Conservation (phyloP, 306 rosid genomes). For the Cucurbita argyrosperma region DNA sequence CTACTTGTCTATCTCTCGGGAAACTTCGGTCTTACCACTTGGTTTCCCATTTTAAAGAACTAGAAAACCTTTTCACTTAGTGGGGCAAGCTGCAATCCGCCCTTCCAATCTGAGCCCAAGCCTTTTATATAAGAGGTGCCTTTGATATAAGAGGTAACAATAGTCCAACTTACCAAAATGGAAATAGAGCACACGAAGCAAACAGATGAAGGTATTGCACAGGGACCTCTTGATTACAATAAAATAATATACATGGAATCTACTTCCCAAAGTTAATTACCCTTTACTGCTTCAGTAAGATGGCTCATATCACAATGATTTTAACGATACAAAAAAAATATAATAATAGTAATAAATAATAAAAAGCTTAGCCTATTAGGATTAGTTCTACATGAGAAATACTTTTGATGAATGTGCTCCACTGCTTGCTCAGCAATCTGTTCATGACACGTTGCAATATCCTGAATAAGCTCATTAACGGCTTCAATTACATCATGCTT, state of each 20-base stretch:
- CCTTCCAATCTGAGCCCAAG: background rate
- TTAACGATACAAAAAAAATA: background rate
- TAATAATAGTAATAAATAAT: background rate
- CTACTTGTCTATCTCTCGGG: background rate
- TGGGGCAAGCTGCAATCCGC: background rate
- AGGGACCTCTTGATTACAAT: background rate
- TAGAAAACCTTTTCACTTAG: background rate
- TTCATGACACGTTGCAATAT: constrained; percentile 72
- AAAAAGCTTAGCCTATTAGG: background rate
- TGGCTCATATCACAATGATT: background rate
- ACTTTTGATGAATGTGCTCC: constrained; percentile 99
- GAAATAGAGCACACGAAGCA: background rate
- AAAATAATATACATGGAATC: background rate
- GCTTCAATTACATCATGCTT: constrained; percentile 99
- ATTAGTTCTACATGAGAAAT: background rate
- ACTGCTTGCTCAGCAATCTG: constrained; percentile 98
- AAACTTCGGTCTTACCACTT: background rate
- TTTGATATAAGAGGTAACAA: background rate
- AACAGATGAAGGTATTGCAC: background rate
- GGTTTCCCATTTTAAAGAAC: background rate
- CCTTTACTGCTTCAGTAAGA: background rate
- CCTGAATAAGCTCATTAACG: constrained; percentile 90
- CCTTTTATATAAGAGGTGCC: background rate
- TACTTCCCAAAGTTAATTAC: background rate
- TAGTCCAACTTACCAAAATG: background rate